Evolutionary conservation across 176 grass and related monocot species (phyloP).

Genomic region (Lolium perenne): DNA sequence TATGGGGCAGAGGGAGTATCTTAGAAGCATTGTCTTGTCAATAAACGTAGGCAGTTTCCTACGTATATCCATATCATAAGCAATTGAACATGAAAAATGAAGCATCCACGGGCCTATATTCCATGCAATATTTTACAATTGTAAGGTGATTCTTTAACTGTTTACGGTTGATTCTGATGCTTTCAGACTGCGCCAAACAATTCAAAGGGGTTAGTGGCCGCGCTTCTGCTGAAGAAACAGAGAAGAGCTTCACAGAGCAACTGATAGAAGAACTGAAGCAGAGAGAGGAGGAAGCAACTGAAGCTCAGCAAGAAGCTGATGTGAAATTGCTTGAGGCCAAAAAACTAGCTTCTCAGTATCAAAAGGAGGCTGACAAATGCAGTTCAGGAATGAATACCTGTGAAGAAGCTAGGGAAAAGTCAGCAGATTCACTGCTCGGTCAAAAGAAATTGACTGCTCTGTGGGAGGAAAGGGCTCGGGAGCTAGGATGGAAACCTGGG

Average conservation of each 20-base stretch:
- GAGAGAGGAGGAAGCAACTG: conserved; percentile 77
- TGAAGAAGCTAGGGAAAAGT: conserved; percentile 89
- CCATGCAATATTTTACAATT: background rate
- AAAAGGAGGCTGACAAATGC: conserved; percentile 98
- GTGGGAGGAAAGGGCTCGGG: conserved; percentile 81
- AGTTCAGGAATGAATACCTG: conserved; percentile 98
- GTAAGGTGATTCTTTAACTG: background rate
- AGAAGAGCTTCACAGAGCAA: conserved; percentile 82
- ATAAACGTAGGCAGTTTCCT: background rate
- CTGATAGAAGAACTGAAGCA: conserved; percentile 84
- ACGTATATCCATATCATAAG: background rate
- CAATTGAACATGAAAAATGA: background rate
- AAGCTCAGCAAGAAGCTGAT: conserved; percentile 81
- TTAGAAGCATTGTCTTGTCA: conserved; percentile 8
- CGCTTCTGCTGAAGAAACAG: conserved; percentile 75
- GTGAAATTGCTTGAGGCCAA: conserved; percentile 86
- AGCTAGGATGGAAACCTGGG: conserved; percentile 67
- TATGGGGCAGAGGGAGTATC: too few species aligned
- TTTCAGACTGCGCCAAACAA: conserved; percentile 77
- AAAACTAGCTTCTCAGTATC: conserved; percentile 92
- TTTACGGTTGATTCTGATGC: background rate
- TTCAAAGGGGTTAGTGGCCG: conserved; percentile 46
- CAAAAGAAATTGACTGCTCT: conserved; percentile 79
- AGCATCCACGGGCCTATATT: background rate
- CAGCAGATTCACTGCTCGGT: conserved; percentile 51